These are phyloP conservation scores for Anethum foeniculum DNA, from an alignment of 140 eudicot species.

Conservation along the genomic window DNA sequence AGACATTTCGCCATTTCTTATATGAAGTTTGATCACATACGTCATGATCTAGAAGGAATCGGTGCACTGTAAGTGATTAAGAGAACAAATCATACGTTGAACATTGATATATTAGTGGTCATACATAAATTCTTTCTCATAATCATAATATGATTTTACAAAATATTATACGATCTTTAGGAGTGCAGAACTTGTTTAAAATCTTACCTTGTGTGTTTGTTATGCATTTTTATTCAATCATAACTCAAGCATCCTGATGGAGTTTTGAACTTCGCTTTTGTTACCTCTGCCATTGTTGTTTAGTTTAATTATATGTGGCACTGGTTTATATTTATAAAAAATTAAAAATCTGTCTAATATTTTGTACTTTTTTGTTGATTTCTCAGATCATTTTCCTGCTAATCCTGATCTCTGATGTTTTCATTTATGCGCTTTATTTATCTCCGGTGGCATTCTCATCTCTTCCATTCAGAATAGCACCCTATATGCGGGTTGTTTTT, in stretches of 20 bases:
- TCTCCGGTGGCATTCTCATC: conserved; percentile 57
- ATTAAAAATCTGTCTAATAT: not conserved
- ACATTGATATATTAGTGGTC: not conserved
- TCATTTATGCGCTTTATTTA: conserved; percentile 53
- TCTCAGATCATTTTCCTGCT: conserved; percentile 60
- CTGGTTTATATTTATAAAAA: not conserved
- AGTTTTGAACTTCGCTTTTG: not conserved
- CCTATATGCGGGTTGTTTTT: conserved; percentile 64
- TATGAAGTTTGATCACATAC: not conserved
- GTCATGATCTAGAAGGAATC: not conserved
- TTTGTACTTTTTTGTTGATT: conserved; percentile 7
- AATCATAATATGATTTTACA: not conserved
- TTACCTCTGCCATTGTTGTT: not conserved
- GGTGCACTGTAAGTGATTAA: not conserved
- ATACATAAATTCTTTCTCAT: not conserved
- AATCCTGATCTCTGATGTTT: conserved; percentile 56
- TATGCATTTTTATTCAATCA: not conserved
- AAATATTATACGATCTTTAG: not conserved
- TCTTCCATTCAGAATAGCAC: conserved; percentile 92
- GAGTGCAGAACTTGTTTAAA: not conserved
- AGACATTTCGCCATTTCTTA: not conserved
- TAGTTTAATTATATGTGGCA: not conserved
- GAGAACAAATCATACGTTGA: not conserved
- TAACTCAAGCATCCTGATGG: not conserved
- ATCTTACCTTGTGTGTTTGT: not conserved